phyloP scores from a whole-genome alignment of 768 basidiomycete species.

The Suillus ampliporus region DNA sequence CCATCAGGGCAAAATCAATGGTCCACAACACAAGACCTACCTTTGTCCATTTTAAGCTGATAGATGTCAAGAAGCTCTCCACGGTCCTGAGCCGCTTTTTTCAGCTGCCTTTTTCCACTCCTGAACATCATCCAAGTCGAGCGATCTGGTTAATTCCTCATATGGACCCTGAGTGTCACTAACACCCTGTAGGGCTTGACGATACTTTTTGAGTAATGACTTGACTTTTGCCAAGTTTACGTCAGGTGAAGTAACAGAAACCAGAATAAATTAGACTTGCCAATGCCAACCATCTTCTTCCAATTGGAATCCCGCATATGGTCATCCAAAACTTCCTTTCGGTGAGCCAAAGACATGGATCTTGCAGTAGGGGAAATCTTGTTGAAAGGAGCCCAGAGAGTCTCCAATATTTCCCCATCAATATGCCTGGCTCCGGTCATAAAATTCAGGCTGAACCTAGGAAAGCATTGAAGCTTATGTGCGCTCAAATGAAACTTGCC shows the following conservation, averaged over 20 bases:
- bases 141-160: neutral
- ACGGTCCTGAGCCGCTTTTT: neutral
- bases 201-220: constrained; percentile 1
- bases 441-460: constrained; percentile 30
- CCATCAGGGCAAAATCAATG: neutral
- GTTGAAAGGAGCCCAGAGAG: neutral
- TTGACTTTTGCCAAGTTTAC: too few relatives aligned
- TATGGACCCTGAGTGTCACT: constrained; percentile 8
- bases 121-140: neutral
- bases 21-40: neutral
- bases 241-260: too few relatives aligned
- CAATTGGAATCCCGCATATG: constrained; percentile 39
- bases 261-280: constrained; percentile 11
- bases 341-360: constrained; percentile 27
- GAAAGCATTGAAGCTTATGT: constrained; percentile 31
- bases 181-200: constrained; percentile 1
- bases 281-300: constrained; percentile 35
- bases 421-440: constrained; percentile 34
- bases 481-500: constrained; percentile 39
- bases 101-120: neutral
- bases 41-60: constrained; percentile 9
- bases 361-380: constrained; percentile 27
- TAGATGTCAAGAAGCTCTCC: constrained; percentile 9
- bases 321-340: constrained; percentile 21
- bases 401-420: constrained; percentile 42